Evolutionary conservation across 2,329 filamentous ascomycete species (phyloP), one percentile per base, ranked within the genome.

Genomic region (Xylariaceae sp.): DNA sequence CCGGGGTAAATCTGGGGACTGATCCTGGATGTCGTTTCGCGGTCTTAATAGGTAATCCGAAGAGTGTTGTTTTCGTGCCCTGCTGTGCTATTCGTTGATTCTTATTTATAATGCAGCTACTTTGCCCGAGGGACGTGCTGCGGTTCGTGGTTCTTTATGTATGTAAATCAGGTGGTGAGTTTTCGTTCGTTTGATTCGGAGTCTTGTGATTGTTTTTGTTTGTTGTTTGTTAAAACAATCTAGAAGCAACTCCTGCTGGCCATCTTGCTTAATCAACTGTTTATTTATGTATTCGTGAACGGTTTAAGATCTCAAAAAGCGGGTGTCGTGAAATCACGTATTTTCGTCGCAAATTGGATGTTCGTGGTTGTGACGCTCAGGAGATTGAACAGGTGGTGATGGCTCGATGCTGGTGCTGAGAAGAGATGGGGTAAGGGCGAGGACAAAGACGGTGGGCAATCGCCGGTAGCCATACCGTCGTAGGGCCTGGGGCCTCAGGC

Each of bases 141-240:
- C 49, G 51, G 30, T 48, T 49, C 56, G 59, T 8, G 8, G 37
- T 41, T 41, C 37, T 41, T 41, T 41, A 41, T 41, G 9, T 41
- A 41, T 8, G 11, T 30, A 41, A 13, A 41, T 41, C 37, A 41
- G 37, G 37, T 13, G 9, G 37, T 41, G 37, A 7, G 3, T 41
- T 41, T 41, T 54, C 59, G 53, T 64, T 64, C 55, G 53, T 64
- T 50, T 1, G 4, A 65, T 67, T 58, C 3, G 23, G 6, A 23
- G 53, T 17, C 61, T 61, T 60, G 52, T 61, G 58, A 62, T 69
- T 71, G 67, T 58, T 60, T 65, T 61, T 34, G 53, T 58, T 63
- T 64, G 58, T 59, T 60, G 51, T 10, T 34, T 55, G 51, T 58
- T 15, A 41, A 55, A 56, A 56, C 51, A 53, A 52, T 58, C 50